Base-by-base conservation (phyloP, 1,139 yeast genomes). In the Geotrichum fermentans region DNA sequence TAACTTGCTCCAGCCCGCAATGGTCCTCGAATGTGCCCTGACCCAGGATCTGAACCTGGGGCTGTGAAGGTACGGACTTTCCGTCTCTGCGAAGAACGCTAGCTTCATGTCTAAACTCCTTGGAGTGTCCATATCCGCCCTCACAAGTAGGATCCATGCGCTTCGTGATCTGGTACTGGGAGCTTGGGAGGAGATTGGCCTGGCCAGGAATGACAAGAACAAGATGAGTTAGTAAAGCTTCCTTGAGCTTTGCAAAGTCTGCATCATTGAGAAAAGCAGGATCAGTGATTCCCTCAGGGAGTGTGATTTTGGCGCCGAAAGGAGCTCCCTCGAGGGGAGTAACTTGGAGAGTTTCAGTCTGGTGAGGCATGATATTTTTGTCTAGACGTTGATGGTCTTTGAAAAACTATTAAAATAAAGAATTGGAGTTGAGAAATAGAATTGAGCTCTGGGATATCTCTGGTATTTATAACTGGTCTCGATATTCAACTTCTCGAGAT, bases 11-110 rank as follows among this genome's bases (percentile, higher is more conserved):
- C 60, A 84, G 74, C 35, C 95, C 95, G 58, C 80, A 82, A 55
- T 74, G 82, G 36, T 74, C 73, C 18, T 83, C 81, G 46, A 73
- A 80, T 1, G 66, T 65, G 10, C 95, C 95, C 62, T 86, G 90
- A 34, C 96, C 96, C 52, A 87, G 77, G 60, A 86, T 83, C 69
- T 86, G 94, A 20, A 87, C 95, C 64, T 86, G 95, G 2, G 96
- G 95, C 63, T 85, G 89, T 44, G 72, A 67, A 47, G 90, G 89
- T 35, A 86, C 87, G 2, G 89, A 77, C 52, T 78, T 76, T 39
- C 95, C 94, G 61, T 87, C 95, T 62, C 83, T 84, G 56, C 79
- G 80, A 55, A 87, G 75, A 29, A 87, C 87, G 1, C 89, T 82
- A 58, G 83, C 78, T 49, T 77, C 75, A 61, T 87, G 89, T 62